phyloP scores from a whole-genome alignment of 2,329 filamentous ascomycete species.

The Diaporthe sp. region DNA sequence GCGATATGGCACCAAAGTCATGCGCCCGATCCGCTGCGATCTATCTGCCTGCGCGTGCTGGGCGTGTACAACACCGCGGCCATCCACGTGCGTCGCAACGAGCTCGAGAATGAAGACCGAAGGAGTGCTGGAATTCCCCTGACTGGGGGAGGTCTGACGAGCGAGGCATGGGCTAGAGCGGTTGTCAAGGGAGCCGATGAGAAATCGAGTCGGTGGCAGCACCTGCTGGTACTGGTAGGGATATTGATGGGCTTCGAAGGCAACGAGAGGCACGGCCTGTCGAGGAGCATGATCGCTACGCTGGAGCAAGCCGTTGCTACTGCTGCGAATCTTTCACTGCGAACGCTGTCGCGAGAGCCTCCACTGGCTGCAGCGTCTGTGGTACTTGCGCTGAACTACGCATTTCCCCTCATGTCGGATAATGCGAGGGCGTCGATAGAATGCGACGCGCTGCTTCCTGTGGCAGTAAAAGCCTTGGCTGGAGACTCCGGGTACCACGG shows the following conservation, averaged over 20 bases:
- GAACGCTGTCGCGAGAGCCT: conserved; percentile 54
- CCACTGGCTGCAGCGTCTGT: conserved; percentile 64
- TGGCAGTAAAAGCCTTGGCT: conserved; percentile 76
- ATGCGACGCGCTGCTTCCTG: conserved; percentile 78
- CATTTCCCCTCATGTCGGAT: conserved; percentile 78
- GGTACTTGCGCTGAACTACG: conserved; percentile 80
- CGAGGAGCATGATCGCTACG: conserved; percentile 71
- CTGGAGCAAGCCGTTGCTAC: conserved; percentile 80
- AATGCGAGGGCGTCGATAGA: conserved; percentile 70
- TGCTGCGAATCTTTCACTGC: conserved; percentile 82
- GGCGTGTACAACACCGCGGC: conserved; percentile 80
- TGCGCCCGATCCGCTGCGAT: conserved; percentile 70
- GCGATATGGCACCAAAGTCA: conserved; percentile 74
- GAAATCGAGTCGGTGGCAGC: conserved; percentile 80
- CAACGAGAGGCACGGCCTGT: conserved; percentile 73
- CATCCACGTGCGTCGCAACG: conserved; percentile 63
- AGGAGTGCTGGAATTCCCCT: conserved; percentile 40
- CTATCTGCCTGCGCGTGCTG: conserved; percentile 73
- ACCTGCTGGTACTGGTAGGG: conserved; percentile 83
- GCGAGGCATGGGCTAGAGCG: conserved; percentile 68
- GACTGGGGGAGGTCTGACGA: conserved; percentile 57
- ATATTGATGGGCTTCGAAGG: conserved; percentile 82
- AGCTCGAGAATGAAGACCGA: conserved; percentile 54
- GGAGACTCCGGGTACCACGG: conserved; percentile 80
- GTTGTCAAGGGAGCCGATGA: conserved; percentile 70